These are phyloP conservation scores for Pholiota molesta DNA, from an alignment of 768 basidiomycete species.

Conservation along the genomic window DNA sequence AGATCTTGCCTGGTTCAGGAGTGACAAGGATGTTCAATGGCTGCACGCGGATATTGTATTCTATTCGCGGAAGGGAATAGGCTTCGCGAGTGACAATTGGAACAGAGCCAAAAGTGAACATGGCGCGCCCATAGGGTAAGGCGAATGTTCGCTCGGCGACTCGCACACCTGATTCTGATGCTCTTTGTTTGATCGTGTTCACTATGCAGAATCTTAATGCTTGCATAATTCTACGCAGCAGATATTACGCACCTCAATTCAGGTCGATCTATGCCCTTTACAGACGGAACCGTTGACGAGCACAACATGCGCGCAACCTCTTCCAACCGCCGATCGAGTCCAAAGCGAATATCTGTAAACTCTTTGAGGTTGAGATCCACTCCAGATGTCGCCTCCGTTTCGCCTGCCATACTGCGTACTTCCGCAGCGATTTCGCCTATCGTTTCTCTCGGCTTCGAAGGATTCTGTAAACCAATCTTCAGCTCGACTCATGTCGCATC, in stretches of 20 bases:
- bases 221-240: not conserved
- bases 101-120: conserved; percentile 90
- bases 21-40: conserved; percentile 67
- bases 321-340: conserved; percentile 85
- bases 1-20: conserved; percentile 75
- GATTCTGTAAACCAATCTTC: conserved; percentile 43
- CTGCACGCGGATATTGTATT: conserved; percentile 73
- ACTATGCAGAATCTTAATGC: conserved; percentile 38
- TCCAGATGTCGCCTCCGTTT: conserved; percentile 63
- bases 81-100: conserved; percentile 75
- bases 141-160: conserved; percentile 90
- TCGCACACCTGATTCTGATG: conserved; percentile 81
- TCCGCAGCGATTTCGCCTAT: conserved; percentile 54
- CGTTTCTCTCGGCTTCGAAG: conserved; percentile 49
- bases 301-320: conserved; percentile 92
- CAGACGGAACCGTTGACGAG: conserved; percentile 69
- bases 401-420: conserved; percentile 53
- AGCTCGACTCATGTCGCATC: not conserved
- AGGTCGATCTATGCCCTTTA: conserved; percentile 67
- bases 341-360: conserved; percentile 85
- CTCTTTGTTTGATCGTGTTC: conserved; percentile 86
- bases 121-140: conserved; percentile 84
- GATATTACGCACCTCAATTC: conserved; percentile 52
- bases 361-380: conserved; percentile 74
- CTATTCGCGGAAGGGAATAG: conserved; percentile 78